Base-by-base conservation (phyloP, 2,329 filamentous ascomycete genomes). In the Rasamsonia emersonii region DNA sequence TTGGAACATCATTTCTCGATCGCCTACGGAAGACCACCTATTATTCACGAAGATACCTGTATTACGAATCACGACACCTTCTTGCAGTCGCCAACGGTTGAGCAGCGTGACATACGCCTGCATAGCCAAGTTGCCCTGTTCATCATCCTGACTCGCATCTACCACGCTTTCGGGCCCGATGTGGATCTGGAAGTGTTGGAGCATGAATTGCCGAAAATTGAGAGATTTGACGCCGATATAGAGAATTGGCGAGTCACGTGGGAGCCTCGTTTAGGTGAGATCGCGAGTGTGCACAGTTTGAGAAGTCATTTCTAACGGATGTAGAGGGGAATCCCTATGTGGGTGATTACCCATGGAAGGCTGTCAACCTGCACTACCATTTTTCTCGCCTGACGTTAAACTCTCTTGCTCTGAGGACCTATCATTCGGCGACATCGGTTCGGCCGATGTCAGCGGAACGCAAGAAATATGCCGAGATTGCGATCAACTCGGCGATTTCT, bases 321-420 rank as follows among this genome's bases (percentile, higher is more conserved):
- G 18, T 35, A 69, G 65, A 53, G 28, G 60, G 61, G 18, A 66
- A 65, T 37, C 56, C 58, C 34, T 60, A 67, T 39, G 57, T 71
- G 20, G 60, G 64, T 23, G 55, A 59, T 30, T 71, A 70, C 42
- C 68, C 68, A 13, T 60, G 63, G 32, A 68, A 68, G 46, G 67
- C 64, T 15, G 65, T 69, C 5, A 55, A 56, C 17, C 53, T 71
- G 37, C 65, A 71, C 42, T 68, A 67, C 38, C 56, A 70, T 44
- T 71, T 70, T 42, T 68, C 65, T 28, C 61, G 66, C 28, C 49
- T 72, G 11, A 65, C 70, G 28, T 50, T 71, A 6, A 64, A 68
- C 26, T 69, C 68, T 4, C 61, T 69, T 16, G 67, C 65, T 18
- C 47, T 71, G 15, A 60, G 67, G 18, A 64, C 65, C 6, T 61